These are phyloP conservation scores for Arxiozyma slooffiae DNA, from an alignment of 1,139 yeast species.

Conservation along the genomic window DNA sequence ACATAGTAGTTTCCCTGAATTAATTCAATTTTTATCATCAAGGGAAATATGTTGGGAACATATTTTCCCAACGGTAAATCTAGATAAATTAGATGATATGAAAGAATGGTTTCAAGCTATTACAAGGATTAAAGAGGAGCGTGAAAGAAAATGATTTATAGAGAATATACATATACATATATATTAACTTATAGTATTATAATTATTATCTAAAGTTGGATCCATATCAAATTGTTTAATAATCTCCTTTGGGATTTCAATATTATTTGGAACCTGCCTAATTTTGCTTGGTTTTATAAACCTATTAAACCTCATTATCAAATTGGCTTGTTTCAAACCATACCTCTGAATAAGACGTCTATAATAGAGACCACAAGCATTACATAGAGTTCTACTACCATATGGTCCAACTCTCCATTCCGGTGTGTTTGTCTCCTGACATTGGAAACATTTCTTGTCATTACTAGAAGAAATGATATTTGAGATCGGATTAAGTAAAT, in stretches of 20 bases:
- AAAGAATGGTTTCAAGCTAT: conserved; percentile 40
- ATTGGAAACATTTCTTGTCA: conserved; percentile 40
- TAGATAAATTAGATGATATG: conserved; percentile 38
- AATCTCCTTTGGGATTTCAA: conserved; percentile 21
- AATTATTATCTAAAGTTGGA: conserved; percentile 14
- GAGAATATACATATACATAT: background rate
- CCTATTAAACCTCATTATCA: conserved; percentile 26
- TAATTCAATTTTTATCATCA: conserved; percentile 46
- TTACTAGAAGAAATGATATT: background rate
- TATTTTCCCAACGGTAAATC: conserved; percentile 76
- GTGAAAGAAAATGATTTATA: background rate
- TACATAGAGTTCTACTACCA: conserved; percentile 64
- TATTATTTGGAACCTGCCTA: conserved; percentile 23
- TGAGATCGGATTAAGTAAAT: background rate
- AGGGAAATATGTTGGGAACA: conserved; percentile 39
- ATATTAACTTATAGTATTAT: conserved; percentile 1
- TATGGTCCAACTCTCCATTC: conserved; percentile 82
- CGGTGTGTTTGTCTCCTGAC: conserved; percentile 69
- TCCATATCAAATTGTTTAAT: conserved; percentile 17
- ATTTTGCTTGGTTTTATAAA: conserved; percentile 19
- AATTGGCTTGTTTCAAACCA: conserved; percentile 24
- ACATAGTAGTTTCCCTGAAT: conserved; percentile 80
- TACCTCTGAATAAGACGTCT: conserved; percentile 51
- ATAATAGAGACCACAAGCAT: conserved; percentile 74
- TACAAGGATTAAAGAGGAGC: conserved; percentile 26